Evolutionary conservation across 1,284 basidiomycete genomes (phyloP).

Genomic region (Cronartium quercuum): DNA sequence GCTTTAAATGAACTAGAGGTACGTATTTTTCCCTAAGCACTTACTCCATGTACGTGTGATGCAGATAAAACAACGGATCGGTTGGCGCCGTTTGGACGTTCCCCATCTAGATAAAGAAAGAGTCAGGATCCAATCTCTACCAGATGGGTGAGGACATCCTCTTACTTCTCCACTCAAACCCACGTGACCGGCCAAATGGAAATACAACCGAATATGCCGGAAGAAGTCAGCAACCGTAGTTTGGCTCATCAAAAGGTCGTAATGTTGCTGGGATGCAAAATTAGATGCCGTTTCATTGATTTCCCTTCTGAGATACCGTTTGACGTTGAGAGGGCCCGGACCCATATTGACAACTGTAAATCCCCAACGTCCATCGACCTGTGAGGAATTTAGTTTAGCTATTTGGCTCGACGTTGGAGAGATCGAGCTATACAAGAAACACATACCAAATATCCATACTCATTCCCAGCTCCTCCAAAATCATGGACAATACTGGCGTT

Average conservation of each 20-base stretch:
- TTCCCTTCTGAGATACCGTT: conserved; percentile 1
- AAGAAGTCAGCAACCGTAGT: conserved; percentile 2
- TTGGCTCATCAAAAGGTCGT: conserved; percentile 19
- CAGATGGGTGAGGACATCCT: background rate
- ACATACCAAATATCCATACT: conserved; percentile 10
- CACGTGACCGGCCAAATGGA: conserved; percentile 20
- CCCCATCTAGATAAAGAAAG: background rate
- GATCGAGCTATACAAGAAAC: background rate
- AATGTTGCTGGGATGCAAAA: conserved; percentile 11
- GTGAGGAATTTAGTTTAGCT: background rate
- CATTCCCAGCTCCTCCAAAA: conserved; percentile 31
- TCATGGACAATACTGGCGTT: conserved; percentile 19
- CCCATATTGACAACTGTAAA: conserved; percentile 10
- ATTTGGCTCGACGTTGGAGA: background rate
- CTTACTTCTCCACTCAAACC: conserved; percentile 21
- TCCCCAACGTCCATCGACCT: background rate
- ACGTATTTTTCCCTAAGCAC: background rate
- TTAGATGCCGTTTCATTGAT: conserved; percentile 35
- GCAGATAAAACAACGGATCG: conserved; percentile 12
- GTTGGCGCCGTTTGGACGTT: conserved; percentile 32
- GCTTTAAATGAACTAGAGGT: background rate
- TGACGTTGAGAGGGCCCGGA: conserved; percentile 9
- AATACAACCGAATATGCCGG: conserved; percentile 6
- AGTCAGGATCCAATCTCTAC: background rate
- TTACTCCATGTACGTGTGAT: conserved; percentile 35